phyloP scores from a whole-genome alignment of 2,329 filamentous ascomycete species.

The Pyrenophora tritici-repentis region DNA sequence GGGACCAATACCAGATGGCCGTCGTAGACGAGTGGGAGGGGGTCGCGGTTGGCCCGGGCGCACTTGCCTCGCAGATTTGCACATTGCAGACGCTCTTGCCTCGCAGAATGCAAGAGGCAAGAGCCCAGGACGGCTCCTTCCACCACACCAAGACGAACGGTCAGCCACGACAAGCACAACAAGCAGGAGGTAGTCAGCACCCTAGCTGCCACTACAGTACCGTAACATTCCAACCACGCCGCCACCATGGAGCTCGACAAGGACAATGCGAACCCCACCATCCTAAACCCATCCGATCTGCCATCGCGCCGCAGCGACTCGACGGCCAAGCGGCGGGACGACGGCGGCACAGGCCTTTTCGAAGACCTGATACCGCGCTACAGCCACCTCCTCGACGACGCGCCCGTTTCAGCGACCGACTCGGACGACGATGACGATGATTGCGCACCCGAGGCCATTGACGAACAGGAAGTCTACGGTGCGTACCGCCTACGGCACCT shows the following conservation, averaged over 20 bases:
- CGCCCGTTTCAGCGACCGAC: constrained; percentile 39
- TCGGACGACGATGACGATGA: constrained; percentile 64
- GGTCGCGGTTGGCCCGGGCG: constrained; percentile 4
- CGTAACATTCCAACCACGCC: too few relatives aligned
- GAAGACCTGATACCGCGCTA: constrained; percentile 58
- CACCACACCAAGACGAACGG: not conserved
- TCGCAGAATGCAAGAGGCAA: constrained; percentile 4
- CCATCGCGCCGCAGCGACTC: constrained; percentile 70
- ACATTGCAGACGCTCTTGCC: not conserved
- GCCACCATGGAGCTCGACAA: constrained; percentile 52
- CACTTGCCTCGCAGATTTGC: constrained; percentile 6
- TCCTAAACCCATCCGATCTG: constrained; percentile 85
- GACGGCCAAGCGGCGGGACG: constrained; percentile 51
- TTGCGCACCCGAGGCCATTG: constrained; percentile 71
- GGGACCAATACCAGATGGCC: constrained; percentile 5
- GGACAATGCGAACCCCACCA: constrained; percentile 88
- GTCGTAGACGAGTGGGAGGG: not conserved
- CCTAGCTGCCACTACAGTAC: too few relatives aligned
- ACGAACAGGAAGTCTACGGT: constrained; percentile 97
- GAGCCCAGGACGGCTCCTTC: constrained; percentile 16
- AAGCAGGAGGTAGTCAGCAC: too few relatives aligned
- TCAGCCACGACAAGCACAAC: too few relatives aligned
- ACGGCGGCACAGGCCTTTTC: constrained; percentile 59
- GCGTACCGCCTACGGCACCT: too few relatives aligned
- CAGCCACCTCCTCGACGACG: constrained; percentile 52